Percentiles rank a stretch among this genome's conserved stretches.
These are phyloP conservation scores for Coniochaeta sp. DNA, from an alignment of 2,329 filamentous ascomycete genomes.

Conservation along the genomic window DNA sequence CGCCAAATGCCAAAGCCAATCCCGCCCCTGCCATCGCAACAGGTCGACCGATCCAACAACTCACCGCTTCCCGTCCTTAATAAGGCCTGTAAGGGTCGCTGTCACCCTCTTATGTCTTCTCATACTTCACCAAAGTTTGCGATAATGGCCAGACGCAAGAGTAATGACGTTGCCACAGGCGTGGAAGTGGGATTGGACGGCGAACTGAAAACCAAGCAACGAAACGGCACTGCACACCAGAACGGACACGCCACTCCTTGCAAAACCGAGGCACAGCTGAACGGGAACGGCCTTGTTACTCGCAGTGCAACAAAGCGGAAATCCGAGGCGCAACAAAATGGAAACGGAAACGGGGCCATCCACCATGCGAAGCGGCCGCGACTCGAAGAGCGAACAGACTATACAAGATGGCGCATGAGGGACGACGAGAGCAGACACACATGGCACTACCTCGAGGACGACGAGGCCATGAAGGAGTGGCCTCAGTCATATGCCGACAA, in stretches of 20 bases:
- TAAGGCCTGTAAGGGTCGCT: no score
- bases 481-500: slow-evolving; percentile 86
- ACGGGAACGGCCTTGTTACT: neutral
- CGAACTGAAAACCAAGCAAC: neutral
- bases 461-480: slow-evolving; percentile 66
- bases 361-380: slow-evolving; percentile 34
- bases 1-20: neutral
- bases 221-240: no score
- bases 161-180: neutral
- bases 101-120: no score
- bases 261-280: neutral
- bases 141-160: neutral
- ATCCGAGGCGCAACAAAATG: no score
- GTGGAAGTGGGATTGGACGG: neutral
- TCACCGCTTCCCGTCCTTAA: neutral
- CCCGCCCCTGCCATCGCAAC: neutral
- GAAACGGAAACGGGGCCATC: slow-evolving; percentile 15
- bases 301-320: no score
- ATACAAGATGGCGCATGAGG: slow-evolving; percentile 73
- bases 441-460: slow-evolving; percentile 84
- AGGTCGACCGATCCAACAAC: neutral
- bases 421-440: slow-evolving; percentile 82
- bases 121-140: neutral
- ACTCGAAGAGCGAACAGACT: slow-evolving; percentile 62
- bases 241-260: no score